phyloP scores from a whole-genome alignment of 2,329 filamentous ascomycete species.

The Cladosporium oxysporum region DNA sequence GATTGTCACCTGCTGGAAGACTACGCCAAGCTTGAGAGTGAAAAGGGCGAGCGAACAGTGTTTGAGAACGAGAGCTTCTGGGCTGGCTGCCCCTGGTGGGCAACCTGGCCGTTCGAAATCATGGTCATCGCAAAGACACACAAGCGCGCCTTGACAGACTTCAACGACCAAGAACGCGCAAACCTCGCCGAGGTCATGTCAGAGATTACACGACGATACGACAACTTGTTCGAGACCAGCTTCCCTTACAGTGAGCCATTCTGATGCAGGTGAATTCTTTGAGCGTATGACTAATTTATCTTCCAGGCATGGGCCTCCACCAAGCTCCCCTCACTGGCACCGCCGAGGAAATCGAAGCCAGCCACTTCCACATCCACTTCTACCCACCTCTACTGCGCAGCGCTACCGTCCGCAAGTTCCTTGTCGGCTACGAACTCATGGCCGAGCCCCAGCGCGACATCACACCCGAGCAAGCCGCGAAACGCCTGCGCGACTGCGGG shows the following conservation, averaged over 20 bases:
- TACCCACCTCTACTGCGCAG: conserved; percentile 91
- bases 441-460: conserved; percentile 98
- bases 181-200: conserved; percentile 81
- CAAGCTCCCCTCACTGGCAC: conserved; percentile 86
- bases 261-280: neutral
- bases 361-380: conserved; percentile 96
- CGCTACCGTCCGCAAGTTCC: conserved; percentile 91
- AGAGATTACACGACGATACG: conserved; percentile 86
- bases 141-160: conserved; percentile 80
- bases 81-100: conserved; percentile 96
- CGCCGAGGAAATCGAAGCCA: conserved; percentile 79
- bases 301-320: conserved; percentile 81
- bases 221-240: conserved; percentile 94
- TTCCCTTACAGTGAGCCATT: conserved; percentile 80
- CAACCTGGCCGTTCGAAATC: conserved; percentile 93
- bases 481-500: conserved; percentile 71
- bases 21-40: conserved; percentile 79
- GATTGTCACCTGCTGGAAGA: conserved; percentile 80
- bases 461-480: conserved; percentile 91
- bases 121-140: conserved; percentile 85
- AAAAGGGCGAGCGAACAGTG: conserved; percentile 81
- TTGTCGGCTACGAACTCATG: conserved; percentile 95
- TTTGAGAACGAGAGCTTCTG: conserved; percentile 85
- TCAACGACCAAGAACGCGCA: conserved; percentile 68
- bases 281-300: conserved; percentile 26